Percentiles rank a stretch among this genome's conserved stretches.
Evolutionary conservation across 805 yeast species (phyloP).

Genomic region (Monosporozyma aquatica): DNA sequence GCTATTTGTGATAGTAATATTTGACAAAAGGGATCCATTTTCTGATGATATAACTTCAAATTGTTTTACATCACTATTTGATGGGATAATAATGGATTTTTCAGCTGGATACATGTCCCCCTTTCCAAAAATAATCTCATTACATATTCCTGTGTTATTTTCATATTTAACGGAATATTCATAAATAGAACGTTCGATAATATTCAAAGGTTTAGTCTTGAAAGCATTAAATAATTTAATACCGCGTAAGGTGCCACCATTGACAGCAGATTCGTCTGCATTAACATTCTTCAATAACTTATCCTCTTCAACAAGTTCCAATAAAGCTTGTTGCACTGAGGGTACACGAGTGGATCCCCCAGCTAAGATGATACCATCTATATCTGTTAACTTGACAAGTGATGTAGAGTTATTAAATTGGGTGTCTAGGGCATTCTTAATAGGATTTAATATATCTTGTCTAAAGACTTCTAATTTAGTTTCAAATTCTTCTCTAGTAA

Average conservation of each 20-base stretch:
- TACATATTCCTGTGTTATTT: constrained; percentile 21
- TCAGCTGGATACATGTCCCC: constrained; percentile 34
- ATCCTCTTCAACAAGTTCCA: constrained; percentile 47
- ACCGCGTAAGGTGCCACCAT: constrained; percentile 83
- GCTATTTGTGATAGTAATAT: constrained; percentile 9
- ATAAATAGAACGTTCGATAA: constrained; percentile 47
- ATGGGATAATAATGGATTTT: constrained; percentile 30
- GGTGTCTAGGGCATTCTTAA: constrained; percentile 40
- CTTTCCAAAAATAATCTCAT: constrained; percentile 36
- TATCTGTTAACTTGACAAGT: constrained; percentile 28
- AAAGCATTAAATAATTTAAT: constrained; percentile 61
- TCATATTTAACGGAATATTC: constrained; percentile 37
- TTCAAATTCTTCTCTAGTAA: constrained; percentile 83
- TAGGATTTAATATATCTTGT: constrained; percentile 42
- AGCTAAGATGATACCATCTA: constrained; percentile 63
- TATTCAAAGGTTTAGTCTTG: constrained; percentile 46
- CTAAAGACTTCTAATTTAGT: constrained; percentile 16
- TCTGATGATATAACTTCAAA: constrained; percentile 31
- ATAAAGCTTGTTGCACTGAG: constrained; percentile 58
- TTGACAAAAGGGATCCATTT: constrained; percentile 13
- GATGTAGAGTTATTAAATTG: constrained; percentile 25
- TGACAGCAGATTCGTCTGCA: constrained; percentile 90
- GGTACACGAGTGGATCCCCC: constrained; percentile 95
- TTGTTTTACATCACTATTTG: constrained; percentile 24
- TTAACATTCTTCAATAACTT: constrained; percentile 73